phyloP scores from a whole-genome alignment of 129 eudicot genomes.

The Saussurea involucrata region DNA sequence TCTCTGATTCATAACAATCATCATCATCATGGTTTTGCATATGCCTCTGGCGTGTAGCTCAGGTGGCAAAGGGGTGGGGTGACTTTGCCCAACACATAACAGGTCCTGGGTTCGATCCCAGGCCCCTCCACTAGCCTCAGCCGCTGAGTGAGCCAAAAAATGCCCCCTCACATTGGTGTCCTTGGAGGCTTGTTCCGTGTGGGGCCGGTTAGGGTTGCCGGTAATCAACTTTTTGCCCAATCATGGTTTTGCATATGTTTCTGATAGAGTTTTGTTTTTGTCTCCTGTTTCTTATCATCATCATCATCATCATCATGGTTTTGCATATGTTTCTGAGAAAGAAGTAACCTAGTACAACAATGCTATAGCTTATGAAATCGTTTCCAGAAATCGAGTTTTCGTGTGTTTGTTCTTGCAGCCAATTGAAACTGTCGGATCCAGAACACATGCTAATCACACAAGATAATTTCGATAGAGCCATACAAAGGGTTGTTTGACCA shows the following conservation, averaged over 20 bases:
- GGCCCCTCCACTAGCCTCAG: too few relatives aligned
- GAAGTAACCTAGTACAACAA: not conserved
- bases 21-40: not conserved
- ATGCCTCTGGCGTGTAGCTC: too few relatives aligned
- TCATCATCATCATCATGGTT: not conserved
- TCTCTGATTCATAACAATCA: not conserved
- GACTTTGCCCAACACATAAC: too few relatives aligned
- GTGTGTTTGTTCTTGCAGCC: conserved; percentile 44
- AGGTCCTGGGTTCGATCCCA: too few relatives aligned
- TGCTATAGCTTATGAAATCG: not conserved
- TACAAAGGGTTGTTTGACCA: conserved; percentile 53
- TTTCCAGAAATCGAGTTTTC: not conserved
- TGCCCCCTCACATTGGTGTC: too few relatives aligned
- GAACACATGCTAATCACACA: conserved; percentile 64
- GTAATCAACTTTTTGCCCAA: too few relatives aligned
- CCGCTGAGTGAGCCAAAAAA: too few relatives aligned
- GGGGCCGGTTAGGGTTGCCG: too few relatives aligned
- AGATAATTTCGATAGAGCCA: conserved; percentile 66
- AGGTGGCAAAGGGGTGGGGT: too few relatives aligned
- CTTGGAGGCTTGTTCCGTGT: too few relatives aligned
- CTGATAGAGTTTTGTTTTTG: not conserved
- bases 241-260: not conserved
- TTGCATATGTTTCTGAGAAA: not conserved
- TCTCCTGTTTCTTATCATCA: not conserved
- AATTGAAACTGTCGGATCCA: conserved; percentile 61